phyloP scores from a whole-genome alignment of 2,329 filamentous ascomycete species.

The Epichloe bromicola region DNA sequence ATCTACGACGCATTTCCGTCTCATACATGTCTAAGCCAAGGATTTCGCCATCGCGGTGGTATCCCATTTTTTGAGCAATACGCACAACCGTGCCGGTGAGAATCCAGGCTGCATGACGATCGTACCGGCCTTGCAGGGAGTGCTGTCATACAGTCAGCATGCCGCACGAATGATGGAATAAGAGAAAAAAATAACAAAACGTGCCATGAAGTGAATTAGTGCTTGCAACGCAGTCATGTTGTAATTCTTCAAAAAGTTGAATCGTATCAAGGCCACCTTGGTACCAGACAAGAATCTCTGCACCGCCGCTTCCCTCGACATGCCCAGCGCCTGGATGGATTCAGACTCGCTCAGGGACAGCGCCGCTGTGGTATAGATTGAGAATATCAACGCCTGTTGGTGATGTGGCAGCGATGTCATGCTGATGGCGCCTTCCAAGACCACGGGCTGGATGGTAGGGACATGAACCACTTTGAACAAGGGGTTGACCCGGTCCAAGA shows the following conservation, averaged over 20 bases:
- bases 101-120: conserved; percentile 47
- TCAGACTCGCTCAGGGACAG: conserved; percentile 43
- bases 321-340: conserved; percentile 38
- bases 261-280: conserved; percentile 34
- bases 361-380: conserved; percentile 51
- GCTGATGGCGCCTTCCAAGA: conserved; percentile 49
- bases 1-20: conserved; percentile 51
- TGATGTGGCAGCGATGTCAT: conserved; percentile 41
- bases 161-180: background rate
- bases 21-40: conserved; percentile 48
- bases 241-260: conserved; percentile 45
- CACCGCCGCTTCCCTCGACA: conserved; percentile 35
- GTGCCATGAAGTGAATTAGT: conserved; percentile 43
- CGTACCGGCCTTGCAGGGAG: conserved; percentile 43
- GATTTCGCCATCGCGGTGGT: conserved; percentile 47
- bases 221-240: conserved; percentile 47
- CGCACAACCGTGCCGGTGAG: conserved; percentile 47
- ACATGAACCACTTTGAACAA: conserved; percentile 60
- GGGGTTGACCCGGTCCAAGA: conserved; percentile 62
- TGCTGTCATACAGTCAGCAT: conserved; percentile 23
- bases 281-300: conserved; percentile 39
- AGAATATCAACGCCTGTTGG: conserved; percentile 48
- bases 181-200: background rate
- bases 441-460: conserved; percentile 51
- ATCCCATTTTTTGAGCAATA: conserved; percentile 52